Percentiles rank a stretch among this genome's conserved stretches.
phyloP scores from a whole-genome alignment of 257 asterid species.

The Fraxinus cuspidata region DNA sequence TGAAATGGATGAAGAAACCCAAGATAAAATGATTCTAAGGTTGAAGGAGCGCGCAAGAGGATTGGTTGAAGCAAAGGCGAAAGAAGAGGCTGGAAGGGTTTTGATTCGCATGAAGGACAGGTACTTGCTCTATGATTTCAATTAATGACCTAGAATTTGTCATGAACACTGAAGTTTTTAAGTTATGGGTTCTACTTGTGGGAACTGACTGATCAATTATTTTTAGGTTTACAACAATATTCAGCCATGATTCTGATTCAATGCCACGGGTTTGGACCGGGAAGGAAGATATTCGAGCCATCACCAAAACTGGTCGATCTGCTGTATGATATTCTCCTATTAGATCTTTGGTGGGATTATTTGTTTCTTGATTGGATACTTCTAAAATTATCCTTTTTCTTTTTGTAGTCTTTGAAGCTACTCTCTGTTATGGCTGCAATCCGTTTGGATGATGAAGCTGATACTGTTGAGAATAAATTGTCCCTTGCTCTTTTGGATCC shows the following conservation, averaged over 20 bases:
- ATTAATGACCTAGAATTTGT: slow-evolving; percentile 20
- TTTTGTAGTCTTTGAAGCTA: slow-evolving; percentile 72
- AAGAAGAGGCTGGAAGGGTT: slow-evolving; percentile 94
- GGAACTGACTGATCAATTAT: slow-evolving; percentile 26
- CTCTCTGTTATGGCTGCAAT: slow-evolving; percentile 82
- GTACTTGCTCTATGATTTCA: slow-evolving; percentile 32
- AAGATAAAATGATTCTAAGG: slow-evolving; percentile 58
- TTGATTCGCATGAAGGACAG: slow-evolving; percentile 93
- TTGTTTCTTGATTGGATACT: slow-evolving; percentile 8
- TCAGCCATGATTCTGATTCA: slow-evolving; percentile 72
- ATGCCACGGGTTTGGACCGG: slow-evolving; percentile 95
- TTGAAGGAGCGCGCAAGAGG: slow-evolving; percentile 76
- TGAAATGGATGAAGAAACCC: slow-evolving; percentile 73
- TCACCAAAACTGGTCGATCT: slow-evolving; percentile 74
- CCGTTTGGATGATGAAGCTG: slow-evolving; percentile 72
- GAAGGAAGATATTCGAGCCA: slow-evolving; percentile 75
- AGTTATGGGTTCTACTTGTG: slow-evolving; percentile 13
- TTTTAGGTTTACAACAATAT: slow-evolving; percentile 63
- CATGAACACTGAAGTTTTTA: slow-evolving; percentile 8
- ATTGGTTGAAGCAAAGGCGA: slow-evolving; percentile 84
- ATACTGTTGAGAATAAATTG: slow-evolving; percentile 66
- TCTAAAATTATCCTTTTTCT: neutral
- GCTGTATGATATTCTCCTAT: slow-evolving; percentile 54
- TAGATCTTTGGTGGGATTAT: slow-evolving; percentile 15
- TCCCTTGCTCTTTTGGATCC: slow-evolving; percentile 74